Evolutionary conservation across 78 protist species (phyloP), one percentile per base, ranked within the genome.

Genomic region (Dictyostelium purpureum): DNA sequence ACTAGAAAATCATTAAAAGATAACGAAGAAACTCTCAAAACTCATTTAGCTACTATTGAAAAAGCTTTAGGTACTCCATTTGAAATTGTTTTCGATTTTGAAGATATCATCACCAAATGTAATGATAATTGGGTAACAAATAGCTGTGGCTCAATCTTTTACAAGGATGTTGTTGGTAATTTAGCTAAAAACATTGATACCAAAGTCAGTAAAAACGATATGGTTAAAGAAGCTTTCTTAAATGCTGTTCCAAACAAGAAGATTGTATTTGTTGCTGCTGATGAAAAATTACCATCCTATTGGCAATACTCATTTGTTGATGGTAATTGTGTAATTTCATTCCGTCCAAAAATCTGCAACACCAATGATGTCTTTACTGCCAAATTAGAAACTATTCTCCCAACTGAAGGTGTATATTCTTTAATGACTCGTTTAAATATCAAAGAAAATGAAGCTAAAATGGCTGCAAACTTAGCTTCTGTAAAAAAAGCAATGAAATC

Each of bases 211-310:
- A 43, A 6, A 2, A 79, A 82, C 37, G 70, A 56, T 11, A 69
- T 82, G 79, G 54, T 82, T 33, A 24, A 37, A 56, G 90, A 82
- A 56, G 90, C 90, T 11, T 82, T 82, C 73, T 21, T 21, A 28
- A 79, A 70, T 42, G 59, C 57, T 1, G n/a, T n/a, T n/a, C n/a
- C n/a, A n/a, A n/a, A n/a, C n/a, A 31, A 14, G 28, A 82, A 56
- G 42, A 7, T 82, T 14, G 67, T 70, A 11, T 42, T 82, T 45
- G 33, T 19, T 40, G 19, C 37, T 35, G 24, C 43, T 49, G 43
- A 56, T 45, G 43, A 24, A 49, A 81, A 81, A 57, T 47, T 33
- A 26, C 1, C 31, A 31, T 9, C 10, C 3, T 81, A 81, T 18
- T 81, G 89, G 89, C 31, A 37, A 6, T 81, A 33, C 31, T 3